These are phyloP conservation scores for Filobasidium floriforme DNA, from an alignment of 768 basidiomycete genomes.

Conservation along the genomic window DNA sequence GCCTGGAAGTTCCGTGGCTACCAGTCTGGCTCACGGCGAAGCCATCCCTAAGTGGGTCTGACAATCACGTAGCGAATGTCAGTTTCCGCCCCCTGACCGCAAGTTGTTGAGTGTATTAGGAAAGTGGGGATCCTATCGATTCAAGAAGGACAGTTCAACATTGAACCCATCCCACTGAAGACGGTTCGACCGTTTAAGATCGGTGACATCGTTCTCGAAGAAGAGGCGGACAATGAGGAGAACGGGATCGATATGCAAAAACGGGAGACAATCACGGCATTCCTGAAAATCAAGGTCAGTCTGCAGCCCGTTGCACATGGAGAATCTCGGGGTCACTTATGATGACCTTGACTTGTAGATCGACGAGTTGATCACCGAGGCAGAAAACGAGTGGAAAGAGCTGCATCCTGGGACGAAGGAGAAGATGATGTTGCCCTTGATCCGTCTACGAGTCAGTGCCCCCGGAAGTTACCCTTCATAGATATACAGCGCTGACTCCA, in stretches of 20 bases:
- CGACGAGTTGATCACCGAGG: slow-evolving; percentile 58
- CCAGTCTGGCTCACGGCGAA: slow-evolving; percentile 88
- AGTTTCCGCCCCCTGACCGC: background rate
- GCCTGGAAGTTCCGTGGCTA: slow-evolving; percentile 91
- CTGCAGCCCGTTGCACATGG: background rate
- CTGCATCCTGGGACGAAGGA: slow-evolving; percentile 27
- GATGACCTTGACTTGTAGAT: slow-evolving; percentile 51
- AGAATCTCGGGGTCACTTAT: background rate
- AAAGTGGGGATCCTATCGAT: slow-evolving; percentile 85
- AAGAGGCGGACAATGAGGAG: slow-evolving; percentile 67
- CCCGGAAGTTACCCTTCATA: background rate
- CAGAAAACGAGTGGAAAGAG: slow-evolving; percentile 34
- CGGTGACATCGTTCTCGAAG: slow-evolving; percentile 67
- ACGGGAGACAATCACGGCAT: slow-evolving; percentile 74
- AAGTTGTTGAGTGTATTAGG: slow-evolving; percentile 47
- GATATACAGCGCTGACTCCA: slow-evolving; percentile 6
- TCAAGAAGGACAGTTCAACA: slow-evolving; percentile 75
- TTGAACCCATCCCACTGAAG: slow-evolving; percentile 76
- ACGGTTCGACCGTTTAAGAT: slow-evolving; percentile 92
- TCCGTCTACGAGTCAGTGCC: slow-evolving; percentile 64
- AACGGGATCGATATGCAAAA: slow-evolving; percentile 61
- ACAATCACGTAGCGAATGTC: background rate
- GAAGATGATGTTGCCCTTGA: slow-evolving; percentile 65
- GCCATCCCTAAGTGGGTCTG: slow-evolving; percentile 72
- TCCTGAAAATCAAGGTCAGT: slow-evolving; percentile 61